These are phyloP conservation scores for Kregervanrija delftensis DNA, from an alignment of 805 yeast species.

Conservation along the genomic window DNA sequence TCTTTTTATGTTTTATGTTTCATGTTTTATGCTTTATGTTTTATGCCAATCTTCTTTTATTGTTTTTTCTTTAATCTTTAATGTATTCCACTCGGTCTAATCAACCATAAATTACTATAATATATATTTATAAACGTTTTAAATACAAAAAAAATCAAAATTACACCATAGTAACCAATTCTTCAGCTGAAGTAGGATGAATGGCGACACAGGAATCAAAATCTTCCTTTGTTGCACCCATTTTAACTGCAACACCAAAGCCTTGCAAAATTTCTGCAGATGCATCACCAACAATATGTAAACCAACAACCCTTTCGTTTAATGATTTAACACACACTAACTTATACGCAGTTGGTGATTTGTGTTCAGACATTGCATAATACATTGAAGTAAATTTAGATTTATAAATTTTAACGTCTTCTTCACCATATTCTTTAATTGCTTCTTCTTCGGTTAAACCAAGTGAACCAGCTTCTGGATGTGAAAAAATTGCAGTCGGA, in stretches of 20 bases:
- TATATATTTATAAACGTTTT: no score
- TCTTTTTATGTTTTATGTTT: neutral
- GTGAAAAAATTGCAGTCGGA: constrained; percentile 96
- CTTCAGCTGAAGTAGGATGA: constrained; percentile 98
- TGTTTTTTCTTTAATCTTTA: no score
- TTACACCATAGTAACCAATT: constrained; percentile 72
- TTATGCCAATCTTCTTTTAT: no score
- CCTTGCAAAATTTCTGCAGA: constrained; percentile 95
- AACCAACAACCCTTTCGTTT: constrained; percentile 90
- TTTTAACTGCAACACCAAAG: constrained; percentile 94
- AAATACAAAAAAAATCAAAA: neutral
- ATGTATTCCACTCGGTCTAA: no score
- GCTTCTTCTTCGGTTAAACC: constrained; percentile 84
- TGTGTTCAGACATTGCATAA: constrained; percentile 77
- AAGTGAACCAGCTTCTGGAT: constrained; percentile 94
- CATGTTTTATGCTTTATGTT: neutral
- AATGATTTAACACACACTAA: constrained; percentile 62
- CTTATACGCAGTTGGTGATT: constrained; percentile 85
- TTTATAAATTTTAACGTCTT: constrained; percentile 71
- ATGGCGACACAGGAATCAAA: constrained; percentile 96
- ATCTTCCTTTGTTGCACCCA: constrained; percentile 98
- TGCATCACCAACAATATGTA: constrained; percentile 87
- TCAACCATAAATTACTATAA: no score
- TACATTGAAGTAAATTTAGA: constrained; percentile 88
- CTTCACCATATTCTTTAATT: constrained; percentile 67